Percentiles rank a stretch among this genome's conserved stretches.
phyloP scores from a whole-genome alignment of 83 land plant species.

The Diphasiastrum complanatum region DNA sequence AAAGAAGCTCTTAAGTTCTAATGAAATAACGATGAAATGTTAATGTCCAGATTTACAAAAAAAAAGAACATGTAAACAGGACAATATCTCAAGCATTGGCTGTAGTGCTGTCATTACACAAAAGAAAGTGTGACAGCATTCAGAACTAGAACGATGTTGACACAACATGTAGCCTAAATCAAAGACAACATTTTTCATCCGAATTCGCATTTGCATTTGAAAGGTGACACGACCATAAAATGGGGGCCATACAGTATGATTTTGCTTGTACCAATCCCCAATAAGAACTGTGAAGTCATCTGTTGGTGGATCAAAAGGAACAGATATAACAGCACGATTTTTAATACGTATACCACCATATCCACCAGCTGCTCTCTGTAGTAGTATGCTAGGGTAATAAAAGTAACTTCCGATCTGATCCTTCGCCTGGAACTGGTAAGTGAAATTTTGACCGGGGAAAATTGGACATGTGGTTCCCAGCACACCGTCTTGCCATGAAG shows the following conservation, averaged over 20 bases:
- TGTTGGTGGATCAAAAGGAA: slow-evolving; percentile 36
- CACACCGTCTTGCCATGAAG: slow-evolving; percentile 48
- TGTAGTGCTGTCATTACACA: no score
- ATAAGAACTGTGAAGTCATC: slow-evolving; percentile 39
- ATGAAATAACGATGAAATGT: not conserved
- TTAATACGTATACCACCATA: slow-evolving; percentile 35
- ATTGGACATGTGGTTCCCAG: slow-evolving; percentile 48
- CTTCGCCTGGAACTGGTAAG: slow-evolving; percentile 40
- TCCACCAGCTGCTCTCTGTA: slow-evolving; percentile 47
- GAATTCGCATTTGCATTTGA: not conserved
- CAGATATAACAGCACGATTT: slow-evolving; percentile 39
- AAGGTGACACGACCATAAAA: not conserved
- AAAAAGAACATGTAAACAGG: not conserved
- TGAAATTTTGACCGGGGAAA: slow-evolving; percentile 42
- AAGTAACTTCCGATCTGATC: slow-evolving; percentile 54
- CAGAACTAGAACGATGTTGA: not conserved
- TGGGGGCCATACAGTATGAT: slow-evolving; percentile 24
- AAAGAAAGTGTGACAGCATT: no score
- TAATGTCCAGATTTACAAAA: not conserved
- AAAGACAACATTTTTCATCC: not conserved
- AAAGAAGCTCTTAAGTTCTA: slow-evolving; percentile 29
- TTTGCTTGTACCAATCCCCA: slow-evolving; percentile 46
- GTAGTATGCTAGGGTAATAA: slow-evolving; percentile 40
- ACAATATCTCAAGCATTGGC: no score
- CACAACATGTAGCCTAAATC: not conserved